These are phyloP conservation scores for Barbarea vulgaris DNA, from an alignment of 345 rosid genomes.

Conservation along the genomic window DNA sequence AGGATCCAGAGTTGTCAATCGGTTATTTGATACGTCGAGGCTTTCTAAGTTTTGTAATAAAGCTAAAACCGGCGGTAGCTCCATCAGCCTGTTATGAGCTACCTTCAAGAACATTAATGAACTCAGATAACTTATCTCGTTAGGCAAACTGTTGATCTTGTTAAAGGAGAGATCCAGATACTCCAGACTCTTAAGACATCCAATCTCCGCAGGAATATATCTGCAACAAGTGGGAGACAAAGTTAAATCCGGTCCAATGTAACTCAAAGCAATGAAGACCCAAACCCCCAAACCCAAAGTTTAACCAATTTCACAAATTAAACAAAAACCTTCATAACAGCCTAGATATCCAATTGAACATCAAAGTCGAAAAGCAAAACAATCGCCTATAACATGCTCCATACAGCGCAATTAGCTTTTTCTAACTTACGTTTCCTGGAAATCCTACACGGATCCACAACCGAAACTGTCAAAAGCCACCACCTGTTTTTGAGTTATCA, in stretches of 20 bases:
- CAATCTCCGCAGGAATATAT: conserved; percentile 93
- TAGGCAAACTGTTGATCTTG: conserved; percentile 81
- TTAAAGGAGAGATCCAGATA: conserved; percentile 91
- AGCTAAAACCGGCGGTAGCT: conserved; percentile 63
- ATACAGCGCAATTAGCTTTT: background rate
- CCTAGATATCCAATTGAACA: conserved; percentile 2
- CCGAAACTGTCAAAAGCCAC: conserved; percentile 31
- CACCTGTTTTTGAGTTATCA: conserved; percentile 19
- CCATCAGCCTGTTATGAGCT: conserved; percentile 82
- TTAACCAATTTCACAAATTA: background rate
- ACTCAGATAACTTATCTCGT: conserved; percentile 67
- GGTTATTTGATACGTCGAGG: conserved; percentile 85
- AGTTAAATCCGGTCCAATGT: conserved; percentile 19
- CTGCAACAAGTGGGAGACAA: conserved; percentile 50
- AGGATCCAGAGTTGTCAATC: conserved; percentile 70
- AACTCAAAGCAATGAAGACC: background rate
- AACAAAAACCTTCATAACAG: background rate
- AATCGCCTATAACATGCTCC: background rate
- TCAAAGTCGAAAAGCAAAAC: background rate
- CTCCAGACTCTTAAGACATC: conserved; percentile 78
- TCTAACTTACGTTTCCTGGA: conserved; percentile 40
- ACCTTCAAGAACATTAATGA: conserved; percentile 73
- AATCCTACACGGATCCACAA: conserved; percentile 27
- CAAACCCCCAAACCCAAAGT: conserved; percentile 2
- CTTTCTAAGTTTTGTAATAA: conserved; percentile 70